Percentiles rank a stretch among this genome's conserved stretches.
Evolutionary conservation across 176 grass and related monocot species (phyloP).

Genomic region (Oryza nivara): DNA sequence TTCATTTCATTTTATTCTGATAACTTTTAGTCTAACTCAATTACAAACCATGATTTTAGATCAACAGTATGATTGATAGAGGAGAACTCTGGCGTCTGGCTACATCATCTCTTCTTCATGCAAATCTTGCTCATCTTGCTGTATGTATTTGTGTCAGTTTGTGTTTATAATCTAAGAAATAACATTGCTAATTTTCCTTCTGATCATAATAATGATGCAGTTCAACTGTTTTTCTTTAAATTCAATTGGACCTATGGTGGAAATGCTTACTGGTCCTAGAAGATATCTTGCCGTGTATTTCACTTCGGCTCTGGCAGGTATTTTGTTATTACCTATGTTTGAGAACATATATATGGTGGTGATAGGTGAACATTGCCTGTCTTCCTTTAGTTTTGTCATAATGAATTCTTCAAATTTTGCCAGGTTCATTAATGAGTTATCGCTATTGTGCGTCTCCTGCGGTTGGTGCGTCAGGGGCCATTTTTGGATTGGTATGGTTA

Average conservation of each 20-base stretch:
- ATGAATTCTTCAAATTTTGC: constrained; percentile 34
- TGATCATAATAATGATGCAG: constrained; percentile 38
- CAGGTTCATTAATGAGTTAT: constrained; percentile 95
- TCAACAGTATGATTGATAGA: constrained; percentile 89
- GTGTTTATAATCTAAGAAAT: neutral
- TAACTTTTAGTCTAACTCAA: constrained; percentile 24
- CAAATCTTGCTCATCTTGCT: constrained; percentile 79
- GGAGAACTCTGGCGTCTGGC: constrained; percentile 89
- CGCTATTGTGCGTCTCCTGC: constrained; percentile 55
- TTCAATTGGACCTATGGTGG: constrained; percentile 81
- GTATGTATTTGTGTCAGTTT: constrained; percentile 38
- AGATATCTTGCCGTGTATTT: constrained; percentile 86
- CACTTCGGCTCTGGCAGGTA: constrained; percentile 78
- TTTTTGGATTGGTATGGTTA: constrained; percentile 83
- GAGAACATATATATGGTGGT: neutral
- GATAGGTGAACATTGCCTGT: neutral
- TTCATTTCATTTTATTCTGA: constrained; percentile 18
- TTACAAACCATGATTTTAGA: constrained; percentile 42
- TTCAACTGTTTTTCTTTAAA: constrained; percentile 97
- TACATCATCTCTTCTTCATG: constrained; percentile 84
- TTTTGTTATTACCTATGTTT: constrained; percentile 29
- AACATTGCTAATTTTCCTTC: constrained; percentile 31
- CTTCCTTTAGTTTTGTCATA: constrained; percentile 35
- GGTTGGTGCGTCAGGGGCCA: constrained; percentile 88
- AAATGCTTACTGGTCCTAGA: constrained; percentile 68